Conservation (phyloP, 2,329 filamentous ascomycete genomes). For the Aspergillus hortae region DNA sequence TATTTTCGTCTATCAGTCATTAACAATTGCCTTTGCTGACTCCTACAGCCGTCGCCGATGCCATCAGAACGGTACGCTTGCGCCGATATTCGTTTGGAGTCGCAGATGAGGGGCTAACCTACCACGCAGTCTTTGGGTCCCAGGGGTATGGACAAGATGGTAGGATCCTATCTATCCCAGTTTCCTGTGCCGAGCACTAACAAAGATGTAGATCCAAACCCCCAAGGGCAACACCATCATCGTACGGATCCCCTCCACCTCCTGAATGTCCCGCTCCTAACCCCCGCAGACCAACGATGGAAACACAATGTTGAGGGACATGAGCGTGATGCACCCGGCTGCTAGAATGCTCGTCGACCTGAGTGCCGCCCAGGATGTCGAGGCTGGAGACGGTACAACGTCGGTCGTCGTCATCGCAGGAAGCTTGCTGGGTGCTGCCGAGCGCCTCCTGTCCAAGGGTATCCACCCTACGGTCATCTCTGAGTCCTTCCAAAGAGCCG, state of each 20-base stretch:
- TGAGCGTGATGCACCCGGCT: conserved; percentile 99
- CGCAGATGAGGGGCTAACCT: conserved; percentile 38
- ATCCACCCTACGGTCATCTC: conserved; percentile 98
- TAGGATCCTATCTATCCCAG: conserved; percentile 25
- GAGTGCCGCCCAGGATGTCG: conserved; percentile 94
- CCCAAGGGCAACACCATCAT: conserved; percentile 97
- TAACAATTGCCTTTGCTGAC: conserved; percentile 22
- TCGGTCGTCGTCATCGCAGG: conserved; percentile 98
- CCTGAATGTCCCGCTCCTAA: conserved; percentile 24
- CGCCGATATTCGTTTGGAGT: conserved; percentile 7
- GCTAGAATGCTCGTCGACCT: conserved; percentile 99
- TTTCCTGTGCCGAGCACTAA: conserved; percentile 18
- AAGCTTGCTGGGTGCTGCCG: conserved; percentile 87
- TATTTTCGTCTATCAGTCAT: conserved; percentile 40
- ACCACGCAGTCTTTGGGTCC: conserved; percentile 72
- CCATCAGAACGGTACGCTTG: conserved; percentile 72
- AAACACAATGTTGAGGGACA: conserved; percentile 98
- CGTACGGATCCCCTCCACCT: conserved; percentile 36
- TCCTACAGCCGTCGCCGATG: conserved; percentile 84
- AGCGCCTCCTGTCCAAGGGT: conserved; percentile 82
- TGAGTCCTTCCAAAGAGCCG: conserved; percentile 93
- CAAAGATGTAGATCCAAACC: conserved; percentile 68
- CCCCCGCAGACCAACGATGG: conserved; percentile 78
- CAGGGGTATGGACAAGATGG: conserved; percentile 98
- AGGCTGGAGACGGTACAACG: conserved; percentile 96